Evolutionary conservation across 305 asterid genomes (phyloP).

Genomic region (Euphrasia arctica): DNA sequence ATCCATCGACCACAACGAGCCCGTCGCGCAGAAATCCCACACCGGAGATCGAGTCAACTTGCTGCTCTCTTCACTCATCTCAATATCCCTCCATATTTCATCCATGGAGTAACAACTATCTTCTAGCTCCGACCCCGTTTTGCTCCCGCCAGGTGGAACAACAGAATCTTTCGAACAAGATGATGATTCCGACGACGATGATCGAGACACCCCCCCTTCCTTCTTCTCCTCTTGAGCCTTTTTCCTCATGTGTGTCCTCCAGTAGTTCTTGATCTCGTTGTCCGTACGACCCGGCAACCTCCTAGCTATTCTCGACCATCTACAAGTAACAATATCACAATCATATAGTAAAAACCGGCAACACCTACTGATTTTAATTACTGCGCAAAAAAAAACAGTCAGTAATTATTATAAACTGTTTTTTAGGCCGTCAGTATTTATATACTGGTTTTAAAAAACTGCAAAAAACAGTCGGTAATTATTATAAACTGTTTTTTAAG

Average conservation of each 20-base stretch:
- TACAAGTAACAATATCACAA: conserved; percentile 19
- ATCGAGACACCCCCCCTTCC: conserved; percentile 21
- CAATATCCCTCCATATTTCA: conserved; percentile 65
- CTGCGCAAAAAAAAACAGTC: no score
- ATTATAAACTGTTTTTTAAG: no score
- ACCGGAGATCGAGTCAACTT: conserved; percentile 31
- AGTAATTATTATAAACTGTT: no score
- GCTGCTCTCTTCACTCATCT: conserved; percentile 36
- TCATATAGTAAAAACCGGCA: background rate
- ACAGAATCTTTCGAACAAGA: conserved; percentile 17
- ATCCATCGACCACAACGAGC: conserved; percentile 1
- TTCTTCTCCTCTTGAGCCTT: conserved; percentile 71
- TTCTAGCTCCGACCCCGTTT: conserved; percentile 26
- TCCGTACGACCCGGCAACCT: conserved; percentile 92
- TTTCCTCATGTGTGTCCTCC: conserved; percentile 91
- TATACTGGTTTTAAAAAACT: no score
- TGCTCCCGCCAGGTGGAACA: conserved; percentile 16
- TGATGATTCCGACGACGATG: conserved; percentile 27
- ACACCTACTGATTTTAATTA: no score
- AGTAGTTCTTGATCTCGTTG: conserved; percentile 88
- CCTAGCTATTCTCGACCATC: conserved; percentile 93
- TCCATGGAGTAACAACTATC: conserved; percentile 63
- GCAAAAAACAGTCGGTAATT: no score
- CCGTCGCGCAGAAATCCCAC: conserved; percentile 38
- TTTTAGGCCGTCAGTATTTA: no score